phyloP scores from a whole-genome alignment of 1,284 basidiomycete genomes.

The Tilletia caries region DNA sequence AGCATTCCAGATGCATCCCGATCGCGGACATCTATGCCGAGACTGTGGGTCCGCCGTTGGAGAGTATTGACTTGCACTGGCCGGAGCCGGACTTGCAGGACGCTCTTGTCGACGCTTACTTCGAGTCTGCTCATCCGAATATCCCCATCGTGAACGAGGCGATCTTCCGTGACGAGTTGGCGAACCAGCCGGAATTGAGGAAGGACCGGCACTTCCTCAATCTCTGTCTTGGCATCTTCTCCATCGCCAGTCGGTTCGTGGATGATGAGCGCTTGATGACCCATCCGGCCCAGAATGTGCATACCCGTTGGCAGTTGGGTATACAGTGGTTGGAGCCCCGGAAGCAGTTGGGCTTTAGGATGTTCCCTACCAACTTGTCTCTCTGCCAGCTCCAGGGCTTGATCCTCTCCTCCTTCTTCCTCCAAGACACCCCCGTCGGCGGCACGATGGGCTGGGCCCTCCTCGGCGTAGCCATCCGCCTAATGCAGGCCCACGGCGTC shows the following conservation, averaged over 20 bases:
- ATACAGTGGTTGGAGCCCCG: conserved; percentile 29
- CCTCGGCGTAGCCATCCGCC: conserved; percentile 31
- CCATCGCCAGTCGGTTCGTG: conserved; percentile 29
- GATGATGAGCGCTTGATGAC: conserved; percentile 25
- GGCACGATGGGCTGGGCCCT: conserved; percentile 32
- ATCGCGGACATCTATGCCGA: conserved; percentile 1
- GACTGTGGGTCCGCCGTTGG: neutral
- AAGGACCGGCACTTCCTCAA: conserved; percentile 30
- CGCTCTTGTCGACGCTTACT: conserved; percentile 35
- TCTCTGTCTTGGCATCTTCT: conserved; percentile 34
- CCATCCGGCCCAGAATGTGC: conserved; percentile 20
- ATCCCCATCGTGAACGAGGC: conserved; percentile 40
- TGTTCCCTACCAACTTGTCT: neutral
- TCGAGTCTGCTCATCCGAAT: conserved; percentile 23
- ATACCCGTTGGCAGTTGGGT: conserved; percentile 18
- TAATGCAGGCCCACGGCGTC: conserved; percentile 36
- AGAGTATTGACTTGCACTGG: conserved; percentile 23
- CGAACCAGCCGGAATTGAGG: conserved; percentile 24
- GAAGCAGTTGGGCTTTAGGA: conserved; percentile 19
- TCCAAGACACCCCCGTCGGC: conserved; percentile 27
- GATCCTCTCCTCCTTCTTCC: conserved; percentile 15
- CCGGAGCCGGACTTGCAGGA: conserved; percentile 33
- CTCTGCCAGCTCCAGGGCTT: conserved; percentile 16
- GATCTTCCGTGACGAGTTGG: conserved; percentile 28
- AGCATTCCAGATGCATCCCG: neutral